A percentile compares a stretch with the other conserved stretches of the same genome.
Evolutionary conservation across 2,329 filamentous ascomycete species (phyloP).

Genomic region (Sporothrix pallida): DNA sequence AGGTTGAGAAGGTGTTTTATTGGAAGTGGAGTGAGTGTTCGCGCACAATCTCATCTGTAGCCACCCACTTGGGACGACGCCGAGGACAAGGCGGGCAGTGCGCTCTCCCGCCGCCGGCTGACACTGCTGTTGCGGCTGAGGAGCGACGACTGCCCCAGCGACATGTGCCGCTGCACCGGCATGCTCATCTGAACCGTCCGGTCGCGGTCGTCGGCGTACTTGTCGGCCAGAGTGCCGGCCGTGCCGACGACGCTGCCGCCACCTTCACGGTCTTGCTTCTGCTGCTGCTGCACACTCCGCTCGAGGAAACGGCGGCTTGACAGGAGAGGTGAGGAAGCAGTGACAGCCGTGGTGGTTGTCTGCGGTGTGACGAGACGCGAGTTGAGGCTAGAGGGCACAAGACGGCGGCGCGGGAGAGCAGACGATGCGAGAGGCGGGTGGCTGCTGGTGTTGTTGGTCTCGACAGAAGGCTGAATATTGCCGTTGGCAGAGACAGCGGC

Average conservation of each 20-base stretch:
- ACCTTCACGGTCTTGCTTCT: constrained; percentile 43
- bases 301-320: constrained; percentile 57
- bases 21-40: not conserved
- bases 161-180: constrained; percentile 51
- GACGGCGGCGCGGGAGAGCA: constrained; percentile 59
- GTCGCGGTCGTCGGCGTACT: constrained; percentile 48
- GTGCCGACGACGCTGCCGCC: constrained; percentile 43
- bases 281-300: constrained; percentile 51
- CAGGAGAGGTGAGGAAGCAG: constrained; percentile 30
- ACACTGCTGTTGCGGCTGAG: constrained; percentile 55
- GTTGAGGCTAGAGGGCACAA: constrained; percentile 56
- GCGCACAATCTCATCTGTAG: constrained; percentile 51
- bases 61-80: constrained; percentile 50
- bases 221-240: constrained; percentile 42
- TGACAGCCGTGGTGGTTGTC: constrained; percentile 44
- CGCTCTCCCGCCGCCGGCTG: constrained; percentile 49
- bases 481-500: constrained; percentile 25
- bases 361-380: constrained; percentile 54
- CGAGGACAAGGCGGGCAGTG: constrained; percentile 48
- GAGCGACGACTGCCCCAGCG: constrained; percentile 51
- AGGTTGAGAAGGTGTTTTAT: not conserved
- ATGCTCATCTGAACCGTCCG: no score
- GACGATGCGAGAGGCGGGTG: constrained; percentile 48
- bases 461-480: constrained; percentile 30
- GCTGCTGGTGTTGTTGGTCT: not conserved